Conservation (phyloP, 2,329 filamentous ascomycete species). For the Pestalotiopsis sp. region DNA sequence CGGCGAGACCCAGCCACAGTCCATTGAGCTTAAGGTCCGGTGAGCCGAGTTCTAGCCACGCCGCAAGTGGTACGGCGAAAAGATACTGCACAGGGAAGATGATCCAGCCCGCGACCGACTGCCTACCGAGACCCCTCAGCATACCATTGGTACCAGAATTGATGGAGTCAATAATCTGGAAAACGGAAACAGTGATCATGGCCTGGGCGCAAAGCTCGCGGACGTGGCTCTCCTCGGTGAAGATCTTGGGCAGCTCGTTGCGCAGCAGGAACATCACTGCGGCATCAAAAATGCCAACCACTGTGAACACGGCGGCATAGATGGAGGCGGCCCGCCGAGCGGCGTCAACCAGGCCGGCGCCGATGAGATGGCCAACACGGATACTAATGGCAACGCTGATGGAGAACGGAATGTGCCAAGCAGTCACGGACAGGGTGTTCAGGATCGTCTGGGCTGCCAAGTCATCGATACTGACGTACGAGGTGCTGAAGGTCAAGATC, state of each 20-base stretch:
- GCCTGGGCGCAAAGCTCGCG: constrained; percentile 31
- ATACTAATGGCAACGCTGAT: constrained; percentile 44
- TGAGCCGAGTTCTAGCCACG: constrained; percentile 40
- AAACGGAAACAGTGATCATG: constrained; percentile 35
- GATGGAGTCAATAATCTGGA: constrained; percentile 38
- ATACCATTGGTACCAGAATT: constrained; percentile 40
- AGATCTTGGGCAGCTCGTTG: constrained; percentile 31
- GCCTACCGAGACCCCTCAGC: constrained; percentile 41
- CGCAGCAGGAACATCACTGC: constrained; percentile 33
- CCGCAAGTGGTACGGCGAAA: constrained; percentile 39
- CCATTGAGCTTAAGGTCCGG: constrained; percentile 34
- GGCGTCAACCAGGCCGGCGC: constrained; percentile 34
- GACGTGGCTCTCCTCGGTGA: constrained; percentile 35
- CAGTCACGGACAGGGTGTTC: constrained; percentile 41
- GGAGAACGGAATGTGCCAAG: constrained; percentile 47
- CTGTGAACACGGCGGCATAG: constrained; percentile 35
- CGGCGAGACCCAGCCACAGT: constrained; percentile 37
- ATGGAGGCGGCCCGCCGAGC: constrained; percentile 35
- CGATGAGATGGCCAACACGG: constrained; percentile 45
- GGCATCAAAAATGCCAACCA: constrained; percentile 38
- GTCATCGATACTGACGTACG: constrained; percentile 45
- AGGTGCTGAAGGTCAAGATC: constrained; percentile 47
- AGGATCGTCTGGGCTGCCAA: constrained; percentile 45
- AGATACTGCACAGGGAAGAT: constrained; percentile 40
- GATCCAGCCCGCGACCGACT: constrained; percentile 39